These are phyloP conservation scores for Backusella luteola DNA, from an alignment of 192 early-diverging fungal genomes.

Conservation along the genomic window DNA sequence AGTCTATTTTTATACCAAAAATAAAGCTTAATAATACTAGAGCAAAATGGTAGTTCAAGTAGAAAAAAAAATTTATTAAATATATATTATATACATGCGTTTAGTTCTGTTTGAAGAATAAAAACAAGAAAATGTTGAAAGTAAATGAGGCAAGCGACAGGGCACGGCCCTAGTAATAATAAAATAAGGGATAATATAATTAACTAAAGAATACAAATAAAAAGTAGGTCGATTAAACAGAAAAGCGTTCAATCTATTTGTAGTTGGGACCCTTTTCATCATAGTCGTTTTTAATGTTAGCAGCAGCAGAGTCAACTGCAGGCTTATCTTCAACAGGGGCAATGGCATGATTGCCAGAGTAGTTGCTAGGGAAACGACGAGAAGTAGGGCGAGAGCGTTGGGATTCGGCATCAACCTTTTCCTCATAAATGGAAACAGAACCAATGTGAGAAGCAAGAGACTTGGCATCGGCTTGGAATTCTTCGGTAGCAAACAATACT, in stretches of 20 bases:
- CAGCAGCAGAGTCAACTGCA: constrained; percentile 20
- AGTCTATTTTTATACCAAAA: background rate
- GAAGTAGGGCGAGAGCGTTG: constrained; percentile 17
- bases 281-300: constrained; percentile 26
- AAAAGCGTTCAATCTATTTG: background rate
- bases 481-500: constrained; percentile 31
- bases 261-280: constrained; percentile 29
- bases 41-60: background rate
- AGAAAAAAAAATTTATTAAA: background rate
- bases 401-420: constrained; percentile 30
- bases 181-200: constrained; percentile 1
- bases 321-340: constrained; percentile 18
- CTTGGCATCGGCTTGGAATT: constrained; percentile 29
- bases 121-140: background rate
- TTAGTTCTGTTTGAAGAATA: background rate
- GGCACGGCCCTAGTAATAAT: constrained; percentile 11
- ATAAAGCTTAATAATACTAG: background rate
- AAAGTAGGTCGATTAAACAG: background rate
- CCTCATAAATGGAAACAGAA: constrained; percentile 22
- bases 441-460: constrained; percentile 32
- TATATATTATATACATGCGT: constrained; percentile 7
- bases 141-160: background rate
- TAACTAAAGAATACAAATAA: constrained; percentile 4
- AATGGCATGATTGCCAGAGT: constrained; percentile 17
- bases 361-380: constrained; percentile 23